These are phyloP conservation scores for Aspergillus hancockii DNA, from an alignment of 495 filamentous ascomycete genomes.

Conservation along the genomic window DNA sequence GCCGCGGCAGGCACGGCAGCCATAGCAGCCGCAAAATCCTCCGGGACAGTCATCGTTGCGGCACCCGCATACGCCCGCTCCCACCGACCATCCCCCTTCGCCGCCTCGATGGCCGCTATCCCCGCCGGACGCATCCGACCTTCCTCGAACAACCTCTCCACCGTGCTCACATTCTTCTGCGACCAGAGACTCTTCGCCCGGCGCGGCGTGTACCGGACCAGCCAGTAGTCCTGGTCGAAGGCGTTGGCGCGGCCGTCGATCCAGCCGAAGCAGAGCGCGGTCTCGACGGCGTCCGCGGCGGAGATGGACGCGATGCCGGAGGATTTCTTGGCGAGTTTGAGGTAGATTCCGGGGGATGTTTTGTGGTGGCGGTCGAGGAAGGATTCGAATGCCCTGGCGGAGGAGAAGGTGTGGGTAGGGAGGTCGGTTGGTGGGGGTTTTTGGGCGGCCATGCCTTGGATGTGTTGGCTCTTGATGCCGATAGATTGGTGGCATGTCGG, in stretches of 20 bases:
- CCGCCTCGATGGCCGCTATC: slow-evolving; percentile 48
- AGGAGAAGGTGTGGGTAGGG: slow-evolving; percentile 38
- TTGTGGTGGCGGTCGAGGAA: slow-evolving; percentile 45
- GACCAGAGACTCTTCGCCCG: slow-evolving; percentile 57
- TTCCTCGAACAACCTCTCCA: slow-evolving; percentile 36
- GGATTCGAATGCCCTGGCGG: slow-evolving; percentile 36
- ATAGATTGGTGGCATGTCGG: too few species aligned
- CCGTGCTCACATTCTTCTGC: slow-evolving; percentile 47
- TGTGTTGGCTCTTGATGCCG: too few species aligned
- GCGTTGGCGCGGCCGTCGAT: slow-evolving; percentile 56
- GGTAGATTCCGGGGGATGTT: slow-evolving; percentile 46
- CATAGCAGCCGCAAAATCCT: slow-evolving; percentile 42
- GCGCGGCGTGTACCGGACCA: slow-evolving; percentile 57
- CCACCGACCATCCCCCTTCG: slow-evolving; percentile 58
- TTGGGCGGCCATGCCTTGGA: too few species aligned
- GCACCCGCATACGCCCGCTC: slow-evolving; percentile 52
- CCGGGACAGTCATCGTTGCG: slow-evolving; percentile 43
- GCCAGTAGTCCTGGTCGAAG: slow-evolving; percentile 41
- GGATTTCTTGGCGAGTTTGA: slow-evolving; percentile 55
- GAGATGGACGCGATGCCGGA: slow-evolving; percentile 45
- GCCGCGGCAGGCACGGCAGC: slow-evolving; percentile 28
- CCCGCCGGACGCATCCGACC: slow-evolving; percentile 52
- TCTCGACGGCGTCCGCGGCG: slow-evolving; percentile 55
- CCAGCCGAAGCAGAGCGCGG: slow-evolving; percentile 60
- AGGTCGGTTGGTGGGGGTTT: slow-evolving; percentile 25